Evolutionary conservation across 495 filamentous ascomycete species (phyloP).

Genomic region (Lasiosphaeris hirsuta): DNA sequence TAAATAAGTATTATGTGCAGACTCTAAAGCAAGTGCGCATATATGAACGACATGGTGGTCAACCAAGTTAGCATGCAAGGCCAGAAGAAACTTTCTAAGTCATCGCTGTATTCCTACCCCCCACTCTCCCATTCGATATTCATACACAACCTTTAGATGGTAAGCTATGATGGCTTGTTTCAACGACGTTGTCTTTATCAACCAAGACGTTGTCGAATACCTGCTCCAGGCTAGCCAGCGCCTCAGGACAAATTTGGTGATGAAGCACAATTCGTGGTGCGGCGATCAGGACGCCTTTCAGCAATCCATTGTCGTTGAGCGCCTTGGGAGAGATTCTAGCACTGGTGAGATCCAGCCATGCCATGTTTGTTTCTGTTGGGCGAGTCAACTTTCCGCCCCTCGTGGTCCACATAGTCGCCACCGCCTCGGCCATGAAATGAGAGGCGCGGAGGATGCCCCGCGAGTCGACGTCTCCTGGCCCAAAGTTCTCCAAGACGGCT

Average conservation of each 20-base stretch:
- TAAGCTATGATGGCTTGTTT: too few relatives aligned
- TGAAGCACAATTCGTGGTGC: slow-evolving; percentile 60
- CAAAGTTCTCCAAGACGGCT: slow-evolving; percentile 61
- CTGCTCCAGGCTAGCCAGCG: slow-evolving; percentile 39
- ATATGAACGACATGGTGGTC: too few relatives aligned
- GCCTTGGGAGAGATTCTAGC: slow-evolving; percentile 38
- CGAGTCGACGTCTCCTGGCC: slow-evolving; percentile 49
- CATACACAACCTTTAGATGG: too few relatives aligned
- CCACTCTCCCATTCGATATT: too few relatives aligned
- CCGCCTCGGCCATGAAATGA: slow-evolving; percentile 60
- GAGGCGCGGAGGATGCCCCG: slow-evolving; percentile 53
- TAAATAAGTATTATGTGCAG: too few relatives aligned
- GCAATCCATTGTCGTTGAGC: slow-evolving; percentile 45
- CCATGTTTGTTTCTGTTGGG: slow-evolving; percentile 81
- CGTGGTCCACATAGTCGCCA: slow-evolving; percentile 59
- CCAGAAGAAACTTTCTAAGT: too few relatives aligned
- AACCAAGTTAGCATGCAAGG: too few relatives aligned
- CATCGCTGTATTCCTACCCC: too few relatives aligned
- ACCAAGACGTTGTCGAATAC: slow-evolving; percentile 2
- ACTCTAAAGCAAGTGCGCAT: too few relatives aligned
- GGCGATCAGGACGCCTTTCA: slow-evolving; percentile 50
- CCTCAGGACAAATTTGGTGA: slow-evolving; percentile 59
- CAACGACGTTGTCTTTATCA: too few relatives aligned
- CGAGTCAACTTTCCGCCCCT: slow-evolving; percentile 53
- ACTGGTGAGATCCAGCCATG: slow-evolving; percentile 72